A percentile compares a stretch with the other conserved stretches of the same genome.
These are phyloP conservation scores for Nakazawaea populi DNA, from an alignment of 805 yeast genomes.

Conservation along the genomic window DNA sequence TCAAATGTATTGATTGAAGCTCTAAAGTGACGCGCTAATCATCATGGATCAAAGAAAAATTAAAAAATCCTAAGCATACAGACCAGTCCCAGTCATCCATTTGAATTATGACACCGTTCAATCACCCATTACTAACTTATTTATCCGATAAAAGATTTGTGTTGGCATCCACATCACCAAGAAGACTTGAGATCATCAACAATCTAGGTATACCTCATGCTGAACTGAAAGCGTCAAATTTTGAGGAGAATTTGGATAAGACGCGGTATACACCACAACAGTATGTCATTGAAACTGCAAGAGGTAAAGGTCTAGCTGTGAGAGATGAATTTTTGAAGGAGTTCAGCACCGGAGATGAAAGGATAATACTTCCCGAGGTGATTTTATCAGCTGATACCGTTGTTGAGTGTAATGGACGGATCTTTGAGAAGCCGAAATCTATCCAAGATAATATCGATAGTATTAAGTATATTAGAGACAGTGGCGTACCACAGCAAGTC, in stretches of 20 bases:
- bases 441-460: conserved; percentile 43
- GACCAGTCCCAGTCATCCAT: not conserved
- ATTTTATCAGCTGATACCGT: conserved; percentile 80
- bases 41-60: not conserved
- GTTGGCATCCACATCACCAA: conserved; percentile 81
- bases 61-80: too few species aligned
- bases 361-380: conserved; percentile 14
- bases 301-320: conserved; percentile 61
- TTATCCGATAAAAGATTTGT: conserved; percentile 32
- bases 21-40: too few species aligned
- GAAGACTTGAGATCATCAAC: conserved; percentile 66
- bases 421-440: conserved; percentile 77
- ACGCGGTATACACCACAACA: conserved; percentile 36
- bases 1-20: too few species aligned
- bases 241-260: conserved; percentile 73
- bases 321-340: conserved; percentile 31
- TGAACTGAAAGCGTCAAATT: conserved; percentile 54
- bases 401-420: conserved; percentile 46
- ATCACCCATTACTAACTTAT: conserved; percentile 26
- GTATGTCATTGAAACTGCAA: conserved; percentile 70
- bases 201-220: conserved; percentile 47
- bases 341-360: not conserved
- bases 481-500: conserved; percentile 37
- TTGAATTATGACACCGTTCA: conserved; percentile 15
- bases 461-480: conserved; percentile 42